phyloP scores from a whole-genome alignment of 192 early-diverging fungal genomes.

The Coemansia sp. region DNA sequence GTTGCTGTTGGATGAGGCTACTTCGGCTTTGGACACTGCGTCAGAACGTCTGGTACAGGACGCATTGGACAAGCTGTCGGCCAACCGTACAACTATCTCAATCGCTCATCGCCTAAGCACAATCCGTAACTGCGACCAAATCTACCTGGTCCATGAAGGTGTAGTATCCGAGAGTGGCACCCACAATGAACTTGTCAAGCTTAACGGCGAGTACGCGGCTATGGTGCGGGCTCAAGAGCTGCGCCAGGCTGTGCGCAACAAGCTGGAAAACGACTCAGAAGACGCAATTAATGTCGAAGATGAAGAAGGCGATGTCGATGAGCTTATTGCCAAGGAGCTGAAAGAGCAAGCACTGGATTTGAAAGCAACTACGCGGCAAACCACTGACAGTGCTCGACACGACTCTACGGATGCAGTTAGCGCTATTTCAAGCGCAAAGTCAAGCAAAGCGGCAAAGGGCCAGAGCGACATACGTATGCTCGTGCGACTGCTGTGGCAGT shows the following conservation, averaged over 20 bases:
- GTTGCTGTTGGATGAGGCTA: slow-evolving; percentile 85
- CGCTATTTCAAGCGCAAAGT: neutral
- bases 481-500: slow-evolving; percentile 18
- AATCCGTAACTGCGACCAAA: slow-evolving; percentile 8
- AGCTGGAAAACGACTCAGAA: slow-evolving; percentile 6
- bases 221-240: slow-evolving; percentile 76
- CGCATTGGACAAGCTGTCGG: slow-evolving; percentile 71
- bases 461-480: slow-evolving; percentile 10
- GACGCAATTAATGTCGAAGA: neutral
- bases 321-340: slow-evolving; percentile 45
- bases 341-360: slow-evolving; percentile 43
- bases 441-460: neutral
- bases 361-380: slow-evolving; percentile 37
- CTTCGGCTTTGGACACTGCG: slow-evolving; percentile 80
- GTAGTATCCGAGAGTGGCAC: slow-evolving; percentile 64
- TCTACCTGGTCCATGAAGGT: neutral
- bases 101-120: slow-evolving; percentile 66
- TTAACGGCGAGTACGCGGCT: slow-evolving; percentile 56
- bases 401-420: neutral
- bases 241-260: slow-evolving; percentile 64
- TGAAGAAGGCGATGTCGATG: slow-evolving; percentile 24
- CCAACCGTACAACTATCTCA: slow-evolving; percentile 56
- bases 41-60: slow-evolving; percentile 77
- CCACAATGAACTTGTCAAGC: slow-evolving; percentile 70
- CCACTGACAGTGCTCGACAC: neutral